Percentiles rank a stretch among this genome's conserved stretches.
Conservation (phyloP, 306 rosid genomes). For the Prunus fruticosa region DNA sequence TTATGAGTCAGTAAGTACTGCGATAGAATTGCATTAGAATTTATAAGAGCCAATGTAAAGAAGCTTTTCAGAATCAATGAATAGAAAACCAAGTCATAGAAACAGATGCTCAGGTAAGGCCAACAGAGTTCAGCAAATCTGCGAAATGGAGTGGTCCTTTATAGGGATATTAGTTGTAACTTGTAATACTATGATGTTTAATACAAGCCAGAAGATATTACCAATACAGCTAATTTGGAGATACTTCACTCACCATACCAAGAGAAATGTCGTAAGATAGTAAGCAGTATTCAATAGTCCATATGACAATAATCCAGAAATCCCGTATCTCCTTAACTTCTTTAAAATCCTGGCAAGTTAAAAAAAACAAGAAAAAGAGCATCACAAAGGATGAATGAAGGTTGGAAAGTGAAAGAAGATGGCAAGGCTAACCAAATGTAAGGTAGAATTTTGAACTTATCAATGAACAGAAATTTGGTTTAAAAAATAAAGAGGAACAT, state of each 20-base stretch:
- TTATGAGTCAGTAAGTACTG: not conserved
- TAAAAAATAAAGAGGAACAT: not conserved
- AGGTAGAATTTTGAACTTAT: not conserved
- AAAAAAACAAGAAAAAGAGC: constrained; percentile 7
- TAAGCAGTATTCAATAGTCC: constrained; percentile 84
- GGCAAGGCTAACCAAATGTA: not conserved
- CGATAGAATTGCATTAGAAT: not conserved
- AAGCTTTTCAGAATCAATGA: not conserved
- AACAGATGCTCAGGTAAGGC: not conserved
- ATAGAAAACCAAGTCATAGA: not conserved
- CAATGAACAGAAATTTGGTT: not conserved
- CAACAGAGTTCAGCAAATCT: too few relatives aligned
- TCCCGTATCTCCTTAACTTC: constrained; percentile 67
- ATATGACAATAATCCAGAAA: constrained; percentile 78
- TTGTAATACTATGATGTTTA: not conserved
- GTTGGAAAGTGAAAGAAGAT: not conserved
- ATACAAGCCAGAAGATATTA: not conserved
- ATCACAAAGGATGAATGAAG: not conserved
- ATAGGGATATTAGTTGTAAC: not conserved
- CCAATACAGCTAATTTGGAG: not conserved
- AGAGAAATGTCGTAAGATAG: constrained; percentile 72
- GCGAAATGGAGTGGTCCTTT: not conserved
- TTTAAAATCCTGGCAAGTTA: constrained; percentile 49
- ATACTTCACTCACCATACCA: constrained; percentile 66
- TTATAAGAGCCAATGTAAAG: not conserved